Percentiles rank a stretch among this genome's conserved stretches.
Conservation (phyloP, 164 flowering plant genomes). For the Malania oleifera region DNA sequence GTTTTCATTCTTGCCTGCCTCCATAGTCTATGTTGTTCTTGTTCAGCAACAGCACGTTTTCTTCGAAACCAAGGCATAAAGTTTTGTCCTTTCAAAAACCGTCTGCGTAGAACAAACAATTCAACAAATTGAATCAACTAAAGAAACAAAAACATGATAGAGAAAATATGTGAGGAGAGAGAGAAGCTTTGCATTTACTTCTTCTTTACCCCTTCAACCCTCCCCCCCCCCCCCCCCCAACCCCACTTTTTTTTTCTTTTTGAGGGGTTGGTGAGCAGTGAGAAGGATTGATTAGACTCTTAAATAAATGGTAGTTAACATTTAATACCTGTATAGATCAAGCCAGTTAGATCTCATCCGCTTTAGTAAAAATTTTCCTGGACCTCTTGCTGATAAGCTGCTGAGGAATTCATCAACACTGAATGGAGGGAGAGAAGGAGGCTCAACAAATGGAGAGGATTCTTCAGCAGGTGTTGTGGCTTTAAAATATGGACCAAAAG, state of each 20-base stretch:
- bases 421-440: slow-evolving; percentile 80
- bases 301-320: background rate
- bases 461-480: slow-evolving; percentile 82
- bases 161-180: background rate
- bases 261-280: too few species aligned
- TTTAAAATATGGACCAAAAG: slow-evolving; percentile 91
- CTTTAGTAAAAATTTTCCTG: slow-evolving; percentile 86
- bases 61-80: slow-evolving; percentile 94
- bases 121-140: slow-evolving; percentile 3
- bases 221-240: too few species aligned
- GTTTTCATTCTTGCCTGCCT: slow-evolving; percentile 81
- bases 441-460: slow-evolving; percentile 81
- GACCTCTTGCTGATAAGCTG: slow-evolving; percentile 83
- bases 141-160: background rate
- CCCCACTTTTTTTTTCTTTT: too few species aligned
- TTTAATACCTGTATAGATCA: slow-evolving; percentile 77
- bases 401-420: slow-evolving; percentile 68
- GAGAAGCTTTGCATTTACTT: too few species aligned
- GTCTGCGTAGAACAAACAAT: slow-evolving; percentile 35
- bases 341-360: slow-evolving; percentile 95
- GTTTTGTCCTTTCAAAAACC: slow-evolving; percentile 78
- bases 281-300: too few species aligned
- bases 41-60: slow-evolving; percentile 83
- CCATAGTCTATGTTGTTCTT: slow-evolving; percentile 88
- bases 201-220: too few species aligned